These are phyloP conservation scores for Tuber calosporum DNA, from an alignment of 495 filamentous ascomycete genomes.

Conservation along the genomic window DNA sequence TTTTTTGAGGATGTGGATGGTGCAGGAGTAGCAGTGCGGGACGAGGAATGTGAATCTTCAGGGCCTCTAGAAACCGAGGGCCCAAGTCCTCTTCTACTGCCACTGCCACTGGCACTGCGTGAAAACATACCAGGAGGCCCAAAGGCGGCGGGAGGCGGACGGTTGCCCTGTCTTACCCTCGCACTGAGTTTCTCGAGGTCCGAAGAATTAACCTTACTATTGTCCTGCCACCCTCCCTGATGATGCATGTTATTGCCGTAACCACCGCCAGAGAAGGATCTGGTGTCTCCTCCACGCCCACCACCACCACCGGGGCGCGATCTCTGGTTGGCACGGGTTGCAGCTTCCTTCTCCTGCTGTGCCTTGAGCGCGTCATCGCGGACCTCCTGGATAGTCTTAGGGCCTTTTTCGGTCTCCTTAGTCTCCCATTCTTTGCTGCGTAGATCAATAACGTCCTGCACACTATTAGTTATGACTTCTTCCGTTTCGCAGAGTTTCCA, in stretches of 20 bases:
- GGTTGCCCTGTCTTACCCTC: conserved; percentile 53
- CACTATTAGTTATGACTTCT: conserved; percentile 14
- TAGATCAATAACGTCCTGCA: conserved; percentile 75
- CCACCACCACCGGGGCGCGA: conserved; percentile 53
- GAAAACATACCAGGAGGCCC: conserved; percentile 49
- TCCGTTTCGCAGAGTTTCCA: not conserved
- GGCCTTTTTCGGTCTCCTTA: conserved; percentile 85
- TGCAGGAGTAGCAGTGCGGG: conserved; percentile 76
- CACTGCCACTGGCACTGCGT: conserved; percentile 60
- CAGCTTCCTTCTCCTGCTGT: conserved; percentile 60
- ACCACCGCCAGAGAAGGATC: conserved; percentile 62
- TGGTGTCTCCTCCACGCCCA: conserved; percentile 67
- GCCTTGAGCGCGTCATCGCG: conserved; percentile 74
- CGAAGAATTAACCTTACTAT: conserved; percentile 70
- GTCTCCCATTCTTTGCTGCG: conserved; percentile 66
- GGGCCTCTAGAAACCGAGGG: conserved; percentile 53
- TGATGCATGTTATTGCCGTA: conserved; percentile 58
- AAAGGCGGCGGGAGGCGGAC: conserved; percentile 76
- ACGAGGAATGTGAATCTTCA: conserved; percentile 75
- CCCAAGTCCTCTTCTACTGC: conserved; percentile 67
- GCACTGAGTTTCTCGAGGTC: conserved; percentile 71
- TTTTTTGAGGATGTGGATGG: conserved; percentile 66
- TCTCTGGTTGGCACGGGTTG: conserved; percentile 55
- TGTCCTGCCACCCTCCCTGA: conserved; percentile 46
- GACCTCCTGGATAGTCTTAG: conserved; percentile 91